Evolutionary conservation across 1,139 yeast genomes (phyloP).

Genomic region (Hyphopichia khmerensis): DNA sequence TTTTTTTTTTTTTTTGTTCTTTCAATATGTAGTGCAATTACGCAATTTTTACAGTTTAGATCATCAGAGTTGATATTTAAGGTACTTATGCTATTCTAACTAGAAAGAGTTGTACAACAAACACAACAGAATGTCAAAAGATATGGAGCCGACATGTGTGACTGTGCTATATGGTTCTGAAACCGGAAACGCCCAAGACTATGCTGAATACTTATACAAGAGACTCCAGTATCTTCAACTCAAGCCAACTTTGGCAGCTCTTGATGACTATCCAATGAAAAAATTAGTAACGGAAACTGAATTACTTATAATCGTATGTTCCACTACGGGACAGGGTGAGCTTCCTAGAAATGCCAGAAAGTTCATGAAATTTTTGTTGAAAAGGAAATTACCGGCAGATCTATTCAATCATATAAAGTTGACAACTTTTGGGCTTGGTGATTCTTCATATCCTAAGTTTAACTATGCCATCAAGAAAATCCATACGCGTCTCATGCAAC

Average conservation of each 20-base stretch:
- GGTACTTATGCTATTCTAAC: too few species aligned
- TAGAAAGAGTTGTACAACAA: too few species aligned
- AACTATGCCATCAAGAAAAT: slow-evolving; percentile 84
- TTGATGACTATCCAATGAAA: slow-evolving; percentile 64
- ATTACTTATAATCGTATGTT: slow-evolving; percentile 65
- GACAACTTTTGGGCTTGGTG: slow-evolving; percentile 91
- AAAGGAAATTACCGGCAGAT: slow-evolving; percentile 63
- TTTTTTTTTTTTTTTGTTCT: neutral
- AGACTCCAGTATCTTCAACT: slow-evolving; percentile 57
- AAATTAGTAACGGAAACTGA: slow-evolving; percentile 48
- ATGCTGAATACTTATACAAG: slow-evolving; percentile 64
- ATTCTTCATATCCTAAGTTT: slow-evolving; percentile 83
- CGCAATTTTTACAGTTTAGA: too few species aligned
- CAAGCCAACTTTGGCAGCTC: slow-evolving; percentile 47
- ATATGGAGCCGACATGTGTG: slow-evolving; percentile 20
- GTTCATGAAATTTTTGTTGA: slow-evolving; percentile 73
- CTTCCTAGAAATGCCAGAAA: slow-evolving; percentile 73
- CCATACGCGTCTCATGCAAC: slow-evolving; percentile 71
- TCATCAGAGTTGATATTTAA: too few species aligned
- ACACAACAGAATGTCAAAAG: neutral
- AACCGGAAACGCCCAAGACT: slow-evolving; percentile 90
- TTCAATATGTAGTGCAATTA: too few species aligned
- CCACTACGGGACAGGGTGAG: slow-evolving; percentile 97
- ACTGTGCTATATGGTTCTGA: slow-evolving; percentile 86
- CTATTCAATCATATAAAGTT: slow-evolving; percentile 62